Evolutionary conservation across 148 eudicot species (phyloP), one percentile per base, ranked within the genome.

Genomic region (Cornus suecica): DNA sequence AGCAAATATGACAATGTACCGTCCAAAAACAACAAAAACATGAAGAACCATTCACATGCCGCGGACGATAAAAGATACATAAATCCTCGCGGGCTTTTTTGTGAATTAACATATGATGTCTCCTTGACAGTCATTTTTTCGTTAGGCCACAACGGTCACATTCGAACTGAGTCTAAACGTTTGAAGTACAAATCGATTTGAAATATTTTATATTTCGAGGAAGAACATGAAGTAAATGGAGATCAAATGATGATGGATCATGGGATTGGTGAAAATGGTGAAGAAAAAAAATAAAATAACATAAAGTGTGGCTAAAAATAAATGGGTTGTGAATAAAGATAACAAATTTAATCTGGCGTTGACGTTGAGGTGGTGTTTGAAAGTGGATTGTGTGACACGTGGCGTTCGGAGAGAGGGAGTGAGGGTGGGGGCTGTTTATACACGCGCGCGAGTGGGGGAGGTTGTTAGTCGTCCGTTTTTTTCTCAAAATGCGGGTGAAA

Each of bases 1-100:
- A 86, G 66, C 22, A 83, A 81, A 81, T 82, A 88, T 8, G 88
- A 84, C 30, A 90, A 89, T 74, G 82, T 85, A 15, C 86, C 92
- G 74, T 92, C 89, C 42, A 91, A 75, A 65, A 86, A 82, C 80
- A 92, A 83, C 80, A 90, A 70, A 76, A 90, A 90, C 23, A 92
- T 84, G 78, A 92, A 86, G 28, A 92, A 69, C 97, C 97, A 92
- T 84, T 92, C 97, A 56, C 87, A 88, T 13, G 77, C 87, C 18
- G 86, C 89, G 14, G 86, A 79, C 32, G 84, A 85, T 60, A 91
- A 72, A 73, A 78, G 65, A 66, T 66, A 68, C 80, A 76, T 80
- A 60, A 85, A 76, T 8, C 87, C 86, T 29, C 73, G 68, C 8
- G 83, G 56, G 62, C 75, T 85, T 48, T 58, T 89, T 29, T 78